A percentile compares a stretch with the other conserved stretches of the same genome.
phyloP scores from a whole-genome alignment of 371 early-diverging fungal species.

The Mucor circinelloides region DNA sequence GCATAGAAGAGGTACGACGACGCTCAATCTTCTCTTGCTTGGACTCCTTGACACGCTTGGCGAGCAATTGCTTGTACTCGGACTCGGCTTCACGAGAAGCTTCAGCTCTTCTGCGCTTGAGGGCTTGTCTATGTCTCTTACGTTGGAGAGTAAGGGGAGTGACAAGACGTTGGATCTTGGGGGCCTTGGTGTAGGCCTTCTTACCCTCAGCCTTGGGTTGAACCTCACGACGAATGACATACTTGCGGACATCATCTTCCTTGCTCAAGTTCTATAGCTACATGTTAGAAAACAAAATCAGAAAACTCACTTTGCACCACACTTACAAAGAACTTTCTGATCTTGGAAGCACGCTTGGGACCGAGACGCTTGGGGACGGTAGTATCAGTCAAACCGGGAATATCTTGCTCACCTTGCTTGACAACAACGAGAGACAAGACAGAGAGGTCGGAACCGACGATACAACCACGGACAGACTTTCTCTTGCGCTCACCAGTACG shows the following conservation, averaged over 20 bases:
- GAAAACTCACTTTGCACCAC: background rate
- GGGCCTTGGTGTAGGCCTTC: slow-evolving; percentile 95
- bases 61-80: slow-evolving; percentile 92
- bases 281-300: background rate
- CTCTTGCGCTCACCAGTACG: slow-evolving; percentile 98
- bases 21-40: slow-evolving; percentile 76
- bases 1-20: slow-evolving; percentile 69
- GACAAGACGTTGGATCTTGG: slow-evolving; percentile 97
- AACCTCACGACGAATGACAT: slow-evolving; percentile 97
- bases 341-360: slow-evolving; percentile 99
- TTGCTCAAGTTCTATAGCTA: slow-evolving; percentile 74
- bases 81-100: slow-evolving; percentile 87
- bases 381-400: slow-evolving; percentile 97
- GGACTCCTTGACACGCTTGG: slow-evolving; percentile 91
- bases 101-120: slow-evolving; percentile 83
- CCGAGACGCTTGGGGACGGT: slow-evolving; percentile 94
- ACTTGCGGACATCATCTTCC: slow-evolving; percentile 98
- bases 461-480: slow-evolving; percentile 99
- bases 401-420: slow-evolving; percentile 95
- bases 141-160: slow-evolving; percentile 96
- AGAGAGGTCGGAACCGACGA: slow-evolving; percentile 95
- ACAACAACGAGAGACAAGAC: slow-evolving; percentile 95
- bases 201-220: slow-evolving; percentile 84
- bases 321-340: slow-evolving; percentile 96
- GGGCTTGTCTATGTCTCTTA: slow-evolving; percentile 84